phyloP scores from a whole-genome alignment of 1,139 yeast species.

The Pichia sp. region DNA sequence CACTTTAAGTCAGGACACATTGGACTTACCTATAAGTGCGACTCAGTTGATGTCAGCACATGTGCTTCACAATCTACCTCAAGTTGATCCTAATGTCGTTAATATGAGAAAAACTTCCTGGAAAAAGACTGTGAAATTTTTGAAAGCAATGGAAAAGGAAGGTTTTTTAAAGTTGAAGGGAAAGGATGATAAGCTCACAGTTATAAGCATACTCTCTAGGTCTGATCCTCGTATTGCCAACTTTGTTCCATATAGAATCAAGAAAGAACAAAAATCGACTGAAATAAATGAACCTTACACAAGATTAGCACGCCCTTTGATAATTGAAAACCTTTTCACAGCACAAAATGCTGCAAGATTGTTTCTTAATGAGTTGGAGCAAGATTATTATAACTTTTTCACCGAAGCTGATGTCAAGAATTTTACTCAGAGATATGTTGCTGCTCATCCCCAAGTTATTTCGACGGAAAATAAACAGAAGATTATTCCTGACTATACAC shows the following conservation, averaged over 20 bases:
- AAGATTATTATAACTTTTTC: slow-evolving; percentile 37
- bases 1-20: slow-evolving; percentile 51
- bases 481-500: slow-evolving; percentile 47
- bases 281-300: slow-evolving; percentile 6
- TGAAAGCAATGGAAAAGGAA: slow-evolving; percentile 78
- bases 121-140: slow-evolving; percentile 80
- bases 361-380: slow-evolving; percentile 42
- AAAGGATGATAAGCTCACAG: slow-evolving; percentile 64
- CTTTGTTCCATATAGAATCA: slow-evolving; percentile 56
- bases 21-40: slow-evolving; percentile 56
- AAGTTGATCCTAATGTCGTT: slow-evolving; percentile 32
- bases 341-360: slow-evolving; percentile 45
- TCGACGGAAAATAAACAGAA: slow-evolving; percentile 39
- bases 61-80: slow-evolving; percentile 65
- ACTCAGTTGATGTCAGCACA: slow-evolving; percentile 70
- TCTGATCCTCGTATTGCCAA: slow-evolving; percentile 41
- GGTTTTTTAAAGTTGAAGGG: slow-evolving; percentile 63
- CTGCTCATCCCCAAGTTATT: slow-evolving; percentile 39
- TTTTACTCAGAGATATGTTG: slow-evolving; percentile 50
- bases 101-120: slow-evolving; percentile 78
- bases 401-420: slow-evolving; percentile 47
- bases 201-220: slow-evolving; percentile 45
- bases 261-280: slow-evolving; percentile 24
- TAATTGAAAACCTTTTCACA: slow-evolving; percentile 40
- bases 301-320: slow-evolving; percentile 26